Base-by-base conservation (phyloP, 2,329 filamentous ascomycete genomes). In the Amphichorda felina region DNA sequence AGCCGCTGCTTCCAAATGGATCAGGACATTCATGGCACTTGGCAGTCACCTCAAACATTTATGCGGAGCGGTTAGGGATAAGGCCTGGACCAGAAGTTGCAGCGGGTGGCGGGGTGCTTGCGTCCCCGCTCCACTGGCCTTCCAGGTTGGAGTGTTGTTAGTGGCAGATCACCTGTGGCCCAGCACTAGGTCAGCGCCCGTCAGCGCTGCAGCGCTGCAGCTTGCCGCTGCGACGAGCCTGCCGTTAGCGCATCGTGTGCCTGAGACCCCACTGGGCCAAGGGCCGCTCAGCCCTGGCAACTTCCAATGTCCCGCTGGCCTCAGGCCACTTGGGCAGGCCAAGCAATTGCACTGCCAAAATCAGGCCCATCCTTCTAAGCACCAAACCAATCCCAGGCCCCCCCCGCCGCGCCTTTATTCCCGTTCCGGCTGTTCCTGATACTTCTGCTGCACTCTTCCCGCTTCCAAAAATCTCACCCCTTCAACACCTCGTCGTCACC, bases 381-480 rank as follows among this genome's bases (percentile, higher is more conserved):
- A 6, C 21, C 21, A 24, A 10, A 10, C 21, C 21, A 24, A 24
- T 24, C 10, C 21, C 21, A 24, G 21, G 16, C n/a, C 28, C 13
- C 28, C 28, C 28, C 28, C 28, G 28, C 28, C 28, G 10, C 28
- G 28, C 28, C 13, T 30, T 33, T 36, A 38, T 39, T 39, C 39
- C 39, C 37, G 36, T 41, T 41, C 39, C 34, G 39, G 14, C 18
- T 45, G 8, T 56, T 41, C 47, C 56, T 55, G 16, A 33, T 37
- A n/a, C 17, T 26, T 29, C 11, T 34, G 19, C 33, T 38, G 32
- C 31, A 33, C n/a, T 38, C 35, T 32, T 36, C 37, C 35, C 33
- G 30, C 35, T 40, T 38, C 34, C 33, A 19, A 36, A 41, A 40
- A 29, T 35, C 36, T 35, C 35, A 38, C 39, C 36, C 37, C 39